Evolutionary conservation across 306 rosid species (phyloP), one percentile per base, ranked within the genome.

Genomic region (Sphenostylis stenocarpa): DNA sequence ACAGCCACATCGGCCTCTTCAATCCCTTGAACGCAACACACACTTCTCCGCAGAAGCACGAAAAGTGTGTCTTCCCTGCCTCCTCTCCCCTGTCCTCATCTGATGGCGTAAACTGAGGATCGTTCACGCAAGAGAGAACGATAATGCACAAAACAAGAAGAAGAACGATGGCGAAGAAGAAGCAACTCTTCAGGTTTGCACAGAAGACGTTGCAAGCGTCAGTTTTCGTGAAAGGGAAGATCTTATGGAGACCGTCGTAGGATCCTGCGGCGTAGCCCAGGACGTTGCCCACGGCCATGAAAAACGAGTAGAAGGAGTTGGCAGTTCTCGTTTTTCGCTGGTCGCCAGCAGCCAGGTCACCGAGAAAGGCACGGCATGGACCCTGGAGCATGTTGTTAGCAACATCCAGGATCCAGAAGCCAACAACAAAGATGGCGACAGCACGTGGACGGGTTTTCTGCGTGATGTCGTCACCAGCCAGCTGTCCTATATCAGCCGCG

Each of bases 301-400:
- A 93, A 80, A 93, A 93, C 0, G 98, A 86, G 77, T 72, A 93
- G 14, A 89, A 21, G 0, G 77, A 67, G 3, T 91, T 88, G 0
- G 89, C 69, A 0, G 72, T 62, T 1, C 90, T 73, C 62, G 83
- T 93, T 39, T 43, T 85, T 0, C 15, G 38, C 0, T 83, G 83
- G 55, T 89, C 78, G 6, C 74, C 67, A 0, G 84, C 79, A 9
- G 91, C 80, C 1, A 88, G 84, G 29, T 88, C 93, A 0, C 90
- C 96, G 0, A 90, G 75, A n/a, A 90, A 67, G 0, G 96, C 96
- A 0, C 96, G 79, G 66, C 93, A 90, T 0, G 93, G 96, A 0
- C 96, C 96, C 5, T 90, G 93, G 0, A 90, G 73, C 96, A 85
- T 90, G 73, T 90, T 90, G 53, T 90, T 90, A 1, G 91, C 93